Evolutionary conservation across 1,284 basidiomycete species (phyloP).

Genomic region (Caloboletus firmus): DNA sequence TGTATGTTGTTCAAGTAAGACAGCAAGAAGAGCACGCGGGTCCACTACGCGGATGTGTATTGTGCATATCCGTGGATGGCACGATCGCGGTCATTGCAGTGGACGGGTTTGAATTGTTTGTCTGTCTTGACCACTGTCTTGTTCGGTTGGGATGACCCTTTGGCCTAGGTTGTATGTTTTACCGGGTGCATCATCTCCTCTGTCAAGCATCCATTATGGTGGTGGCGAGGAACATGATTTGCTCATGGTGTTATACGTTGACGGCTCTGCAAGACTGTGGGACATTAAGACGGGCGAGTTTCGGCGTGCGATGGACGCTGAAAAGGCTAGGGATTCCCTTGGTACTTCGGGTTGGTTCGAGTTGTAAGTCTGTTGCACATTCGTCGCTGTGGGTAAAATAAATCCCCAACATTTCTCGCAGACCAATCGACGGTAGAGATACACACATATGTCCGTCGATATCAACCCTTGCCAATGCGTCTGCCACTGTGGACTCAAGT

Average conservation of each 20-base stretch:
- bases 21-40: constrained; percentile 54
- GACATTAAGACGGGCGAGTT: constrained; percentile 85
- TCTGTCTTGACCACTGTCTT: constrained; percentile 10
- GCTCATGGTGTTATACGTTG: constrained; percentile 75
- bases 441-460: constrained; percentile 25
- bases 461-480: constrained; percentile 21
- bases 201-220: constrained; percentile 66
- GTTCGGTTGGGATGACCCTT: neutral
- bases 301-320: constrained; percentile 75
- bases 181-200: constrained; percentile 69
- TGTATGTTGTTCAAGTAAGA: constrained; percentile 56
- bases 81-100: constrained; percentile 78
- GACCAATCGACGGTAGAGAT: constrained; percentile 28
- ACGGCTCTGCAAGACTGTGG: constrained; percentile 84
- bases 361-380: constrained; percentile 46
- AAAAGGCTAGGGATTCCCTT: constrained; percentile 78
- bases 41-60: constrained; percentile 64
- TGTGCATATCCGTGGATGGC: constrained; percentile 79
- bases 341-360: constrained; percentile 69
- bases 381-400: neutral
- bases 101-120: constrained; percentile 78
- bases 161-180: constrained; percentile 67
- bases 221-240: constrained; percentile 53
- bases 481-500: constrained; percentile 24
- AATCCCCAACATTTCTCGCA: neutral